Base-by-base conservation (phyloP, 1,284 basidiomycete genomes). In the Trichosporon sp. region DNA sequence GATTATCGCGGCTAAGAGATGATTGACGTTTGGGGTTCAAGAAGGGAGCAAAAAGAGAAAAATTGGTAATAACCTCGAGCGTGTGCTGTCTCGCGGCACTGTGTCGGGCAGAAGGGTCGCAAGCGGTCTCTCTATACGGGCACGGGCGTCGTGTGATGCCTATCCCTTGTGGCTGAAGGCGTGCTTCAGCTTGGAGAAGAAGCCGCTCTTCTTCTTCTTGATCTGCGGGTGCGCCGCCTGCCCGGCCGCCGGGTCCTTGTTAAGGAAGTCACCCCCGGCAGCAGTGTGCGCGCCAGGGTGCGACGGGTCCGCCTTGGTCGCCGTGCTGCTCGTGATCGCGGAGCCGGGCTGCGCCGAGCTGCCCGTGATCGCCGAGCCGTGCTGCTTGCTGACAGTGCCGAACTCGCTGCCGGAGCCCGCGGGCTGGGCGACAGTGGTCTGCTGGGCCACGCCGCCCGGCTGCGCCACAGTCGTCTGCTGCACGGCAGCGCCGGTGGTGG, bases 141-240 rank as follows among this genome's bases (percentile, higher is more conserved):
- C n/a, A n/a, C n/a, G n/a, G n/a, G n/a, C n/a, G n/a, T n/a, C n/a
- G n/a, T n/a, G n/a, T n/a, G n/a, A n/a, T n/a, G n/a, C 35, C 35
- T 71, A 32, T 25, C 67, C 65, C 64, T 71, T 64, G 60, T 58
- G 27, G 58, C n/a, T 47, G 60, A 69, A 65, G 27, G 58, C 38
- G 11, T 44, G 27, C 53, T 72, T 66, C 56, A 75, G 68, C 75
- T 76, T 77, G 42, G 64, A 35, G 44, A 75, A 72, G 72, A 77
- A 75, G 56, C 74, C 70, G 56, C 69, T 73, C 74, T 75, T 75
- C 47, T 69, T 66, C 72, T 76, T 76, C 65, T 70, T 73, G 60
- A 65, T 58, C 12, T 64, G 38, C 23, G 53, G 53, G 64, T 53
- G 56, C 35, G 60, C 63, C 35, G 60, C 63, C 51, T 53, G 38